Percentiles rank a stretch among this genome's conserved stretches.
Evolutionary conservation across 768 basidiomycete genomes (phyloP).

Genomic region (Macrolepiota fuliginosa): DNA sequence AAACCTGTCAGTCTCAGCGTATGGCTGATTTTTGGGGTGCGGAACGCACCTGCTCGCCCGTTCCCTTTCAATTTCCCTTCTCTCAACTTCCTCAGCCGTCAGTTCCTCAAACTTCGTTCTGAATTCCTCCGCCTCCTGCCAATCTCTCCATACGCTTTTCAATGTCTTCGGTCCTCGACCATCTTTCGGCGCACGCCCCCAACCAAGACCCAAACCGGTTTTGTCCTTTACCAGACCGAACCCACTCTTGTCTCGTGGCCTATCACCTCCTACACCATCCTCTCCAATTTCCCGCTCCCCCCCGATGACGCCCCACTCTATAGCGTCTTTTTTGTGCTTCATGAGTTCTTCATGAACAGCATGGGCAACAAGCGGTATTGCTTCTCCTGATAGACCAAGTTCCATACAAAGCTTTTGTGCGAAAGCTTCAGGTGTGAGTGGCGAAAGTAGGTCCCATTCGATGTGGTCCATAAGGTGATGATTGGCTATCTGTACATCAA

Average conservation of each 20-base stretch:
- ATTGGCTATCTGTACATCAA: slow-evolving; percentile 95
- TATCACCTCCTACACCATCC: slow-evolving; percentile 22
- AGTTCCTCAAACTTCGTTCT: slow-evolving; percentile 85
- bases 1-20: slow-evolving; percentile 3
- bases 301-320: slow-evolving; percentile 90
- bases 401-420: slow-evolving; percentile 78
- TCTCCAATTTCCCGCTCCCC: slow-evolving; percentile 39
- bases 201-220: slow-evolving; percentile 75
- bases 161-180: slow-evolving; percentile 80
- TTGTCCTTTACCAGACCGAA: slow-evolving; percentile 71
- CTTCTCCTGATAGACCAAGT: slow-evolving; percentile 85
- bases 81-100: slow-evolving; percentile 87
- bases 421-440: slow-evolving; percentile 86
- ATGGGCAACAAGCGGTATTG: slow-evolving; percentile 84
- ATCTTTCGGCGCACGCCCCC: slow-evolving; percentile 74
- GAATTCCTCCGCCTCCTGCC: slow-evolving; percentile 90
- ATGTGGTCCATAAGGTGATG: slow-evolving; percentile 93
- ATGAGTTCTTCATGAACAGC: slow-evolving; percentile 95
- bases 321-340: slow-evolving; percentile 91
- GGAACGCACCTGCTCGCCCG: slow-evolving; percentile 60
- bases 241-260: slow-evolving; percentile 46
- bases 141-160: slow-evolving; percentile 92
- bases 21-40: neutral
- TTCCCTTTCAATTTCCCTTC: slow-evolving; percentile 85
- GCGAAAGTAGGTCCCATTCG: slow-evolving; percentile 97